A percentile compares a stretch with the other conserved stretches of the same genome.
Conservation (phyloP, 2,329 filamentous ascomycete species). For the Trichophyton benhamiae region DNA sequence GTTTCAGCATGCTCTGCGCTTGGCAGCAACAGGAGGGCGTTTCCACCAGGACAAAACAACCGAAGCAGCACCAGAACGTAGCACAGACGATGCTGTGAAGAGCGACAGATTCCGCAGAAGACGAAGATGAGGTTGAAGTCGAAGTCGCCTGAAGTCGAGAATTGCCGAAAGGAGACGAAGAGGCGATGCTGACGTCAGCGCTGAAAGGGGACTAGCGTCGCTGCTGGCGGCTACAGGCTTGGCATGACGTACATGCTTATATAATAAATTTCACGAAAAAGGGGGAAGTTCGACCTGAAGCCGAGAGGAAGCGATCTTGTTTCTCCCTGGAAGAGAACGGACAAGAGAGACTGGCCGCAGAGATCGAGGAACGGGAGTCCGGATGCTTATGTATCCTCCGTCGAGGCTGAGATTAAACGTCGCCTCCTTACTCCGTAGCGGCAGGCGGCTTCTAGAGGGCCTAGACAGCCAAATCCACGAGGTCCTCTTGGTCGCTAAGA, state of each 20-base stretch:
- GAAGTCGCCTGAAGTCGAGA: neutral
- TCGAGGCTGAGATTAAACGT: too few relatives aligned
- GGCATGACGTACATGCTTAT: neutral
- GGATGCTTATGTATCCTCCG: too few relatives aligned
- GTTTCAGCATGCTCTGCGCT: slow-evolving; percentile 5
- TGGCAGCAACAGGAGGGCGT: neutral
- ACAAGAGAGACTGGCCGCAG: too few relatives aligned
- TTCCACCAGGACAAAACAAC: neutral
- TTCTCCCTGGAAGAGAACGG: too few relatives aligned
- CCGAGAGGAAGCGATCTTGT: neutral
- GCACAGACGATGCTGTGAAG: neutral
- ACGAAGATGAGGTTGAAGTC: neutral
- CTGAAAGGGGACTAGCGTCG: neutral
- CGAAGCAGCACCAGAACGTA: neutral
- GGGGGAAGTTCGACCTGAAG: neutral
- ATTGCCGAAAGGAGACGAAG: neutral
- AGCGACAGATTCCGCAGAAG: neutral
- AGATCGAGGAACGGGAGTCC: too few relatives aligned
- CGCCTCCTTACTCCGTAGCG: too few relatives aligned
- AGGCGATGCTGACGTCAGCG: neutral
- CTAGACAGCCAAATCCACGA: too few relatives aligned
- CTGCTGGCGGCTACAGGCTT: neutral
- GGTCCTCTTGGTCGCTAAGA: too few relatives aligned
- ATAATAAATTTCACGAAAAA: neutral
- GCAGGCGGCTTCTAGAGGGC: too few relatives aligned